Conservation (phyloP, 2,329 filamentous ascomycete genomes). For the Colletotrichum destructivum region DNA sequence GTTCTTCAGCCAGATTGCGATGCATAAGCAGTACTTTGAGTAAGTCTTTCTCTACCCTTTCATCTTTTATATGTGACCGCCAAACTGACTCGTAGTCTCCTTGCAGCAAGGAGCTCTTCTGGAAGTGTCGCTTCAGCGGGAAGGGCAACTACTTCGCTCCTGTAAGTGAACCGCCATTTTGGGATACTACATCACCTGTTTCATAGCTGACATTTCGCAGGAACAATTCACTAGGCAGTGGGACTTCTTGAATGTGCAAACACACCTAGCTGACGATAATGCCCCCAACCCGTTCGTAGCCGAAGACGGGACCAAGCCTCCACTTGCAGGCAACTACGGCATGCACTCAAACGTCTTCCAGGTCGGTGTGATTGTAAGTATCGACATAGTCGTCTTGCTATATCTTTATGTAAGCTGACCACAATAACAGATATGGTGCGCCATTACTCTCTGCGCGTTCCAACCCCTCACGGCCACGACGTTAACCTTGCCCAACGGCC, state of each 20-base stretch:
- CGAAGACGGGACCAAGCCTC: constrained; percentile 14
- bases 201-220: constrained; percentile 21
- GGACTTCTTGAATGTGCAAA: constrained; percentile 30
- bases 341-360: constrained; percentile 43
- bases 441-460: constrained; percentile 32
- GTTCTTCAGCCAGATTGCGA: constrained; percentile 23
- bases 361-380: constrained; percentile 41
- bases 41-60: neutral
- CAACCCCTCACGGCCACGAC: neutral
- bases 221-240: constrained; percentile 43
- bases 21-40: constrained; percentile 13
- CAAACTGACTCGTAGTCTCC: constrained; percentile 1
- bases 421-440: constrained; percentile 37
- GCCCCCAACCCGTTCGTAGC: constrained; percentile 19
- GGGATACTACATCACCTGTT: no score
- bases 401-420: constrained; percentile 2
- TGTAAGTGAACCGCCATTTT: constrained; percentile 2
- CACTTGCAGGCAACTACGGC: constrained; percentile 44
- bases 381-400: no score
- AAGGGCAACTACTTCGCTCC: constrained; percentile 28
- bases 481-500: neutral
- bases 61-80: neutral
- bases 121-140: constrained; percentile 28
- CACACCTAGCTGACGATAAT: constrained; percentile 5
- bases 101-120: constrained; percentile 30